Percentiles rank a stretch among this genome's conserved stretches.
These are phyloP conservation scores for Rhizophora apiculata DNA, from an alignment of 345 rosid species.

Conservation along the genomic window DNA sequence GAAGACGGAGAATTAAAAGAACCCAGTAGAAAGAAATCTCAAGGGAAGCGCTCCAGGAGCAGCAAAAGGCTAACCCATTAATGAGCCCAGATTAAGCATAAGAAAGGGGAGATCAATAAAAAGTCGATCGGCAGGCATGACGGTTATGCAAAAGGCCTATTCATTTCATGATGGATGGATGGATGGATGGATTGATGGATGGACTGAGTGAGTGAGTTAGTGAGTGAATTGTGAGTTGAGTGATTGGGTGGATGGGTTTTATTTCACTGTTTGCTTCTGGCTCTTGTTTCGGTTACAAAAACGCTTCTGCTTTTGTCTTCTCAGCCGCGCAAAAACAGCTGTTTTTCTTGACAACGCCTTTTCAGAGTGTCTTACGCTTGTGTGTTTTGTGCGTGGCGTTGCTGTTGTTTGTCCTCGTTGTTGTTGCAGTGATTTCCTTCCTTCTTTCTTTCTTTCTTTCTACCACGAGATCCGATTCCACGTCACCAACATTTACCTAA, in stretches of 20 bases:
- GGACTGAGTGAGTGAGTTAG: too few species aligned
- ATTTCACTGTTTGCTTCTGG: not conserved
- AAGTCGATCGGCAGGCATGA: slow-evolving; percentile 7
- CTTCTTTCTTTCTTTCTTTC: not conserved
- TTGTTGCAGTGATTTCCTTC: not conserved
- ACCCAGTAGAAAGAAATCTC: not conserved
- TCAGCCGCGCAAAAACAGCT: slow-evolving; percentile 27
- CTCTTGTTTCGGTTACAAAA: slow-evolving; percentile 39
- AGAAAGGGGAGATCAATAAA: not conserved
- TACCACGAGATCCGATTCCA: slow-evolving; percentile 17
- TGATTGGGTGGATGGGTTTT: not conserved
- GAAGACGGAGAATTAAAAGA: not conserved
- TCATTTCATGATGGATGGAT: slow-evolving; percentile 4
- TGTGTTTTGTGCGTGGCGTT: not conserved
- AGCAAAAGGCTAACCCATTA: slow-evolving; percentile 39
- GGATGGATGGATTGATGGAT: slow-evolving; percentile 2
- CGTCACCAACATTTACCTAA: slow-evolving; percentile 31
- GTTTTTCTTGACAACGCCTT: slow-evolving; percentile 17
- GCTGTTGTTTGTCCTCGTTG: slow-evolving; percentile 1
- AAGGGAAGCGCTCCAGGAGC: not conserved
- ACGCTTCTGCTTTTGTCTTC: slow-evolving; percentile 27
- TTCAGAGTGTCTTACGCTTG: not conserved
- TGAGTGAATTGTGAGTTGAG: not conserved
- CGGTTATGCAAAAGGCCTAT: slow-evolving; percentile 25
- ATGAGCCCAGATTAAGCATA: slow-evolving; percentile 25